Conservation (phyloP, 371 early-diverging fungal species). For the Mortierella sp. region DNA sequence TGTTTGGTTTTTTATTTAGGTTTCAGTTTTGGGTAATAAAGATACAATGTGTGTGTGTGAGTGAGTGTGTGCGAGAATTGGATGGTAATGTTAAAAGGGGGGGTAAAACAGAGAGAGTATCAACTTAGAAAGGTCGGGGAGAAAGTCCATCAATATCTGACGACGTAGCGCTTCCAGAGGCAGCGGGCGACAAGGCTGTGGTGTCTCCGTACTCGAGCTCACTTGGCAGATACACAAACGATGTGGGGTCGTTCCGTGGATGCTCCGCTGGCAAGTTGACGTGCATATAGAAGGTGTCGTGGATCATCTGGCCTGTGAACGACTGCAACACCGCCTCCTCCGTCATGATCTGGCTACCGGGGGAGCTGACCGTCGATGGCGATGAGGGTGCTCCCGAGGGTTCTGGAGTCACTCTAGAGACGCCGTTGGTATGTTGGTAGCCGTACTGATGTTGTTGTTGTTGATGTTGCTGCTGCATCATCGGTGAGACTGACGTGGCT, state of each 20-base stretch:
- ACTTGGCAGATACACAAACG: conserved; percentile 44
- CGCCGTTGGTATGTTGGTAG: conserved; percentile 7
- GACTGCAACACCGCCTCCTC: conserved; percentile 41
- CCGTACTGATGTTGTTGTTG: conserved; percentile 11
- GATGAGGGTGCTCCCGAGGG: conserved; percentile 17
- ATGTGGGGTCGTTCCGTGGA: conserved; percentile 40
- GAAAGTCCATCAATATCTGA: conserved; percentile 31
- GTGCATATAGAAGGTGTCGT: conserved; percentile 41
- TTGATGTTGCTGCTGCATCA: conserved; percentile 12
- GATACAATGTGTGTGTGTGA: neutral
- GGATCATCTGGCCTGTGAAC: conserved; percentile 43
- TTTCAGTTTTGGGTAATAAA: neutral
- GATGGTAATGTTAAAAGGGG: neutral
- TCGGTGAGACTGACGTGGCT: conserved; percentile 12
- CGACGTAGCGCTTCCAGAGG: conserved; percentile 17
- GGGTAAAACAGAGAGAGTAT: neutral
- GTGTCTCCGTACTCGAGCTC: conserved; percentile 44
- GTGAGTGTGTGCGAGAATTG: neutral
- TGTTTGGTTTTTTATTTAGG: neutral
- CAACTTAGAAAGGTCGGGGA: conserved; percentile 17
- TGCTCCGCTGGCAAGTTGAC: conserved; percentile 38
- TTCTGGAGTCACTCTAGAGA: neutral
- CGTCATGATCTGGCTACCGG: conserved; percentile 12
- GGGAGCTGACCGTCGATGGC: conserved; percentile 32
- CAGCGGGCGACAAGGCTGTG: conserved; percentile 29